These are phyloP conservation scores for Lunularia cruciata DNA, from an alignment of 225 moss, liverwort and hornwort genomes.

Conservation along the genomic window DNA sequence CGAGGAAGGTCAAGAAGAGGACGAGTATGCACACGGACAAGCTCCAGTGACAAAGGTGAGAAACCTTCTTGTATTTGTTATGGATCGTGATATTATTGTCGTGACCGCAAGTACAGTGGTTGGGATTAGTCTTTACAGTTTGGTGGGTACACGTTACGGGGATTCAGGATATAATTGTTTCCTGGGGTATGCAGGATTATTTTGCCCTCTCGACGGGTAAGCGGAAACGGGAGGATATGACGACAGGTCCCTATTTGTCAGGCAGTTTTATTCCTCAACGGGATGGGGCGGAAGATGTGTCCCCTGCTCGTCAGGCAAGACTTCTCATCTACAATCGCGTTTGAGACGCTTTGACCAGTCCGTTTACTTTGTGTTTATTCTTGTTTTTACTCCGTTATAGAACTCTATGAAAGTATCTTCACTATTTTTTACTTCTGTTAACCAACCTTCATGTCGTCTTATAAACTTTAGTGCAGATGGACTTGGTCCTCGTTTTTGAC, in stretches of 20 bases:
- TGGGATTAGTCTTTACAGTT: no score
- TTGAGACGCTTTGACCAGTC: no score
- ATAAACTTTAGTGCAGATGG: no score
- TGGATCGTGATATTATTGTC: no score
- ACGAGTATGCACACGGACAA: constrained; percentile 54
- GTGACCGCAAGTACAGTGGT: no score
- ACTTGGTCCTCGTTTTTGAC: no score
- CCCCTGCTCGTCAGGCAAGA: constrained; percentile 43
- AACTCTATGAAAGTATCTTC: no score
- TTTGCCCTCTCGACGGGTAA: constrained; percentile 83
- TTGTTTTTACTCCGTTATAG: no score
- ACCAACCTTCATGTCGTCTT: no score
- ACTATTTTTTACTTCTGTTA: no score
- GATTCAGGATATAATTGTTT: neutral
- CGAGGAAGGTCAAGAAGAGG: constrained; percentile 78
- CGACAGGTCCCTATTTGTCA: constrained; percentile 37
- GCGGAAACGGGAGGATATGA: constrained; percentile 83
- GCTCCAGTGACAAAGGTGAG: constrained; percentile 86
- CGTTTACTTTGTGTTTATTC: no score
- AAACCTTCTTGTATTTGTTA: neutral
- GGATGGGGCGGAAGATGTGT: constrained; percentile 67
- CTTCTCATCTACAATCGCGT: neutral
- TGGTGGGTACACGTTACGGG: no score
- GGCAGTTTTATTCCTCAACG: constrained; percentile 64
- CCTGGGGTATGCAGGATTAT: constrained; percentile 56